Evolutionary conservation across 139 green algal species (phyloP), one percentile per base, ranked within the genome.

Genomic region (Deuterostichococcus epilithicus): DNA sequence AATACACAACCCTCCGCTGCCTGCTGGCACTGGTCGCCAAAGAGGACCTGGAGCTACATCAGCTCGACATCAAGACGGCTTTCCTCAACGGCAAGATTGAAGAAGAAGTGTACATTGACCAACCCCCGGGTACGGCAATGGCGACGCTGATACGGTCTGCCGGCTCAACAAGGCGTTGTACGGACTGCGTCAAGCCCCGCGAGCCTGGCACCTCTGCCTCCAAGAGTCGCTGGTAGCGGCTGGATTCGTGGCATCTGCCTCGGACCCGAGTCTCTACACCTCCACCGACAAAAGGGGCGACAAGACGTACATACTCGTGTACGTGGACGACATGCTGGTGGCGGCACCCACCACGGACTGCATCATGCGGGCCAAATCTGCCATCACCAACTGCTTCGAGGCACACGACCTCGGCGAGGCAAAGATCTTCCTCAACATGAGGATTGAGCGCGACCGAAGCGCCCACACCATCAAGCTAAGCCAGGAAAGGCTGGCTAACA

Each of bases 11-110:
- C 13, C 5, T 73, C 36, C 32, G 70, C 30, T 8, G 23, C 37
- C 6, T 59, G 79, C 86, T 47, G n/a, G 47, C 83, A 3, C 32
- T 78, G 8, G 80, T 44, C 25, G 77, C 81, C 20, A 70, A 58
- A 1, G 0, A 83, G 10, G 78, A 85, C 36, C 32, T 88, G 37
- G 81, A 88, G 60, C n/a, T 90, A 0, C 59, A 83, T 3, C 80
- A 89, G 32, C 23, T 91, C 1, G 84, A 91, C 70, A 80, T 89
- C 20, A 85, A 86, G 45, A 89, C 88, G 3, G 88, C 88, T 1
- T 90, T 89, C 76, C 73, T 90, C 4, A 82, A 92, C 22, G 80
- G 85, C 13, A 59, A 84, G 36, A 60, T 87, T 30, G 78, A 81
- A 70, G 79, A 84, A 32, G 75, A 80, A 8, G 47, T 84, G 13